phyloP scores from a whole-genome alignment of 2,329 filamentous ascomycete genomes.

The Alternaria panax region DNA sequence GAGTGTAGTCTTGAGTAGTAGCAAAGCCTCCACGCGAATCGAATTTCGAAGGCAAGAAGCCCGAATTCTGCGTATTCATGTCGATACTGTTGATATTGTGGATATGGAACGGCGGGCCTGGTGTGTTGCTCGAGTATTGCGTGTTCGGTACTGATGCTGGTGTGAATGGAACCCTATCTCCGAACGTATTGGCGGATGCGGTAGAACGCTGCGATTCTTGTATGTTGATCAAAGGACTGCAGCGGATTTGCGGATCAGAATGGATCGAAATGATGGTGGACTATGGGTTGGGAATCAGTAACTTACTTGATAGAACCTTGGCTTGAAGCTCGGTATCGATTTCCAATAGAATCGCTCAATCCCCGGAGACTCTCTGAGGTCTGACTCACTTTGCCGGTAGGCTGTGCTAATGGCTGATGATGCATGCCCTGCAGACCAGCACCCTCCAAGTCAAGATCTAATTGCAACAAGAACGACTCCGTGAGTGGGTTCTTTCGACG shows the following conservation, averaged over 20 bases:
- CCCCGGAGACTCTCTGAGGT: conserved; percentile 4
- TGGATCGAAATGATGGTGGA: conserved; percentile 26
- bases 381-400: conserved; percentile 20
- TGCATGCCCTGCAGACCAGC: conserved; percentile 60
- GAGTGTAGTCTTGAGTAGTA: conserved; percentile 10
- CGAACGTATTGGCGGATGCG: conserved; percentile 40
- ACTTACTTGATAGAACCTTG: conserved; percentile 21
- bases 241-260: conserved; percentile 35
- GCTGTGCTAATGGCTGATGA: conserved; percentile 58
- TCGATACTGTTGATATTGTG: conserved; percentile 30
- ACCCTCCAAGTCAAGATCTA: conserved; percentile 88
- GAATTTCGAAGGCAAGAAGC: conserved; percentile 20
- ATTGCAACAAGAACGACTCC: conserved; percentile 90
- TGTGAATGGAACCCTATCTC: conserved; percentile 17
- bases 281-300: conserved; percentile 18
- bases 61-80: conserved; percentile 28
- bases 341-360: conserved; percentile 11
- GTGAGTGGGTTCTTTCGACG: conserved; percentile 89
- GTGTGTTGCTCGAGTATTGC: conserved; percentile 18
- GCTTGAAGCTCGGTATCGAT: neutral
- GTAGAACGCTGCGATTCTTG: conserved; percentile 41
- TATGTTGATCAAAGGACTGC: conserved; percentile 46
- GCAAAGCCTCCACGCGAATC: conserved; percentile 1
- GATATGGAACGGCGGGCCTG: conserved; percentile 36
- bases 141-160: conserved; percentile 5